Evolutionary conservation across 2,329 filamentous ascomycete genomes (phyloP).

Genomic region (Aureobasidium zeae): DNA sequence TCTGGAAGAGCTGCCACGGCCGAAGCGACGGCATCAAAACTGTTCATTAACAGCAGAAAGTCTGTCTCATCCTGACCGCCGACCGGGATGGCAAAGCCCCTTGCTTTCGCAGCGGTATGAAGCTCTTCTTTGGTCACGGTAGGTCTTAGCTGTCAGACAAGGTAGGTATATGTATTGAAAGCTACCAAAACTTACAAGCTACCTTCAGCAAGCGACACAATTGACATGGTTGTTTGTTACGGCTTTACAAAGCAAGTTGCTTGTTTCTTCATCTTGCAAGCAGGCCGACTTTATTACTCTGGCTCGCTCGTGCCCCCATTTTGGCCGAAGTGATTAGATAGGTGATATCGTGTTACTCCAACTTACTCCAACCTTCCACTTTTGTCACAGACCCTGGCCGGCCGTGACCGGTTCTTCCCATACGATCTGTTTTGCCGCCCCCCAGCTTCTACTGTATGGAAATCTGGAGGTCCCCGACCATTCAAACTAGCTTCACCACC

Average conservation of each 20-base stretch:
- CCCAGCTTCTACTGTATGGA: too few species aligned
- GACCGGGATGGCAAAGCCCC: conserved; percentile 21
- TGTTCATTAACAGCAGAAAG: conserved; percentile 24
- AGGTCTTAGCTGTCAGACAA: conserved; percentile 15
- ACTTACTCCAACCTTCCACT: too few species aligned
- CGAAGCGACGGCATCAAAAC: conserved; percentile 22
- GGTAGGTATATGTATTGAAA: background rate
- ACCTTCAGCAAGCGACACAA: conserved; percentile 22
- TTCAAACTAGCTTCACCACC: too few species aligned
- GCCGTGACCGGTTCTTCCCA: too few species aligned
- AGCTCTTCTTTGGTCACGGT: conserved; percentile 24
- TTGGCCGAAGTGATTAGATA: too few species aligned
- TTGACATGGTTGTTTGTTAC: conserved; percentile 21
- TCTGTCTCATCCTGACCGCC: conserved; percentile 21
- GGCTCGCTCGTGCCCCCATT: too few species aligned
- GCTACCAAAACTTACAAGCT: conserved; percentile 16
- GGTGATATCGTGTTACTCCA: too few species aligned
- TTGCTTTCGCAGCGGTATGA: conserved; percentile 19
- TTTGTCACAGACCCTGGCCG: too few species aligned
- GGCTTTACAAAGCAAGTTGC: background rate
- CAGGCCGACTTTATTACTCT: too few species aligned
- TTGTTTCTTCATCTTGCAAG: too few species aligned
- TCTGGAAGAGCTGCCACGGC: conserved; percentile 24
- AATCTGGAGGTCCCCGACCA: too few species aligned
- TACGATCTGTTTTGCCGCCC: too few species aligned